Conservation (phyloP, 73 alveolate species). For the Blepharisma japonicum region DNA sequence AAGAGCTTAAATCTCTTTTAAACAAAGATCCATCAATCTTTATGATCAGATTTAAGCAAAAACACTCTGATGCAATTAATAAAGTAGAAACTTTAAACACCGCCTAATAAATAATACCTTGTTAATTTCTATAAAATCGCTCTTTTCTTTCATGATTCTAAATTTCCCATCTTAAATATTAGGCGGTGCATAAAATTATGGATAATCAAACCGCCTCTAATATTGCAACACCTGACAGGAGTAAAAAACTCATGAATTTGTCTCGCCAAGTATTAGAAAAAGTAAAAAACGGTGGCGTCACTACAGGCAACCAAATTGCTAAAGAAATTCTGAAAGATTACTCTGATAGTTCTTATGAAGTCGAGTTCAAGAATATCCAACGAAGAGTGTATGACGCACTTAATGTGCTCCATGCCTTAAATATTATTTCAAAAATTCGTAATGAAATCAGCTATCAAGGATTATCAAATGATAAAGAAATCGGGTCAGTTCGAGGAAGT, state of each 20-base stretch:
- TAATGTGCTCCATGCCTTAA: slow-evolving; percentile 79
- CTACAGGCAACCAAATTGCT: slow-evolving; percentile 16
- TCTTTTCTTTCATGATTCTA: no score
- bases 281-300: background rate
- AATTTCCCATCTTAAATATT: no score
- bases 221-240: background rate
- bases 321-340: background rate
- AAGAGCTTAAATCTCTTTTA: no score
- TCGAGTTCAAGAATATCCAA: slow-evolving; percentile 78
- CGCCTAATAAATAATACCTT: no score
- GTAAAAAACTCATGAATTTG: background rate
- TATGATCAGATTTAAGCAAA: no score
- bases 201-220: no score
- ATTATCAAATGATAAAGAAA: background rate
- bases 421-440: slow-evolving; percentile 64
- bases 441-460: slow-evolving; percentile 36
- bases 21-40: no score
- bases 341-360: slow-evolving; percentile 29
- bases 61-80: no score
- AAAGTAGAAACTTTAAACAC: no score
- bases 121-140: no score
- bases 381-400: slow-evolving; percentile 90
- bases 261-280: background rate
- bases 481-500: no score
- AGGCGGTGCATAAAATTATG: no score